These are phyloP conservation scores for Raphanus sativus DNA, from an alignment of 345 rosid genomes.

Conservation along the genomic window DNA sequence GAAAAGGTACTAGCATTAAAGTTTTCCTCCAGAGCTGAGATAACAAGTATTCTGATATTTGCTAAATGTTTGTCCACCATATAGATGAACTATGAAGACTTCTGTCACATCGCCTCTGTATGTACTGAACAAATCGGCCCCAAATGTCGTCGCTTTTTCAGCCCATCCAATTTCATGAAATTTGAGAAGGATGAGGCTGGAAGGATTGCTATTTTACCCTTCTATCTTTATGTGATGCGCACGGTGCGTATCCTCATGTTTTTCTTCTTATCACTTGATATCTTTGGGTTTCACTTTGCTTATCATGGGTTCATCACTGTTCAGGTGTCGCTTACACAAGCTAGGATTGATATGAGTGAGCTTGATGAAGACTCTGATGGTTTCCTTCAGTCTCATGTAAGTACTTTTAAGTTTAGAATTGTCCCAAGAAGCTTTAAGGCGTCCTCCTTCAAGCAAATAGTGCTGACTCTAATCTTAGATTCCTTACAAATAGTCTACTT, in stretches of 20 bases:
- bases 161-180: conserved; percentile 99
- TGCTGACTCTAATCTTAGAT: neutral
- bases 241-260: conserved; percentile 57
- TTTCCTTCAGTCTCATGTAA: conserved; percentile 87
- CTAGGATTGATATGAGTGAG: conserved; percentile 99
- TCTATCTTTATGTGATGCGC: conserved; percentile 98
- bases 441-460: neutral
- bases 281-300: neutral
- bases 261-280: neutral
- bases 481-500: conserved; percentile 9
- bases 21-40: conserved; percentile 9
- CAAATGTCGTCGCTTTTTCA: conserved; percentile 92
- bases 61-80: conserved; percentile 16
- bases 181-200: conserved; percentile 99
- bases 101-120: conserved; percentile 96
- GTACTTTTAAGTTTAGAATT: conserved; percentile 2
- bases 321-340: conserved; percentile 98
- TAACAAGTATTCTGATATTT: conserved; percentile 20
- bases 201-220: conserved; percentile 95
- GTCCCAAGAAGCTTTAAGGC: neutral
- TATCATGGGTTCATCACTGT: conserved; percentile 26
- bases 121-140: conserved; percentile 99
- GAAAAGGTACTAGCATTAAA: conserved; percentile 66
- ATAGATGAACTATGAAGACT: conserved; percentile 99
- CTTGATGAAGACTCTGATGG: conserved; percentile 99